Base-by-base conservation (phyloP, 108 stramenopile species). In the Conticribra weissflogii region DNA sequence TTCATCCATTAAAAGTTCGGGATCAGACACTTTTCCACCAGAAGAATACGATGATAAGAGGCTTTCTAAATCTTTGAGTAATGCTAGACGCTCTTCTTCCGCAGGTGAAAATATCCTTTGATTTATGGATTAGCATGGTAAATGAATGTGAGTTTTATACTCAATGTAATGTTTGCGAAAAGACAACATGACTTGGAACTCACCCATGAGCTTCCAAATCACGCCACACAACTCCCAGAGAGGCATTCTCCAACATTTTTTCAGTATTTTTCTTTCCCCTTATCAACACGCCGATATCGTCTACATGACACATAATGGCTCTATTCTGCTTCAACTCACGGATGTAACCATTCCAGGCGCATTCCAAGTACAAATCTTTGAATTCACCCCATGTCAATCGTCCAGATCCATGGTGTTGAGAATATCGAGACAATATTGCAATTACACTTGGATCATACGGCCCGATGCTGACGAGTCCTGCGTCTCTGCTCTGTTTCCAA, bases 181-280 rank as follows among this genome's bases (percentile, higher is more conserved):
- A n/a, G n/a, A n/a, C n/a, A n/a, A n/a, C n/a, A n/a, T n/a, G n/a
- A n/a, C n/a, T n/a, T 15, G 12, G 21, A 25, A 28, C 62, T 63
- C 49, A 63, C 62, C 84, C 87, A 60, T 91, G 89, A 34, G 81
- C 84, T 16, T 82, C 78, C 23, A 94, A 63, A 72, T 94, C 92
- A 25, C 89, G 73, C 88, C 88, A 94, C 19, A 94, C 84, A 33
- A 71, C 61, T 28, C 74, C 63, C n/a, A 89, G 28, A 0, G 85
- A 71, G 0, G 78, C 80, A 17, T 67, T 29, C 19, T 80, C 46
- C 47, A 70, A 32, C 50, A 74, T 46, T 44, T 52, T 54, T 30
- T 74, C 73, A 19, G 73, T 69, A 22, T 74, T 79, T 49, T 69
- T 73, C 61, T 22, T 62, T 54, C 54, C 68, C 60, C 54, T 18